These are phyloP conservation scores for Dothistroma septosporum DNA, from an alignment of 2,329 filamentous ascomycete species.

Conservation along the genomic window DNA sequence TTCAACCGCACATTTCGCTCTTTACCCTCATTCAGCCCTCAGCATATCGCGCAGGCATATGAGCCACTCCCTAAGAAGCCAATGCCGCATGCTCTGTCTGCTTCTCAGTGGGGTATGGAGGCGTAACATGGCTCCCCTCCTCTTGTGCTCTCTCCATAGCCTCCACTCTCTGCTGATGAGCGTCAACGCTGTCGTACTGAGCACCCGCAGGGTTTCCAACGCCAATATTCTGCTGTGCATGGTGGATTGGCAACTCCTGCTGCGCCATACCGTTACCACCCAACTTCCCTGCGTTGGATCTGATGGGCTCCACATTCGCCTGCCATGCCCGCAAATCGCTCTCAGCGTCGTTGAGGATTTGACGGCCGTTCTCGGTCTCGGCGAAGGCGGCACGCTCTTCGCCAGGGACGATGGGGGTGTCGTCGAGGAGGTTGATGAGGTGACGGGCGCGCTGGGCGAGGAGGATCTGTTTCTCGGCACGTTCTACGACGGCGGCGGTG, in stretches of 20 bases:
- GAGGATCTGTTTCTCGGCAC: slow-evolving; percentile 94
- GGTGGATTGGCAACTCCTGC: slow-evolving; percentile 8
- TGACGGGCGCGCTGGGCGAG: slow-evolving; percentile 86
- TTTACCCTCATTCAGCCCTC: not conserved
- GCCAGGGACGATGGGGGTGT: slow-evolving; percentile 83
- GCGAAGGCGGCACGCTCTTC: slow-evolving; percentile 69
- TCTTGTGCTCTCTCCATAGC: slow-evolving; percentile 23
- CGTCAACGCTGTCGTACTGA: not conserved
- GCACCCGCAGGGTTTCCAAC: not conserved
- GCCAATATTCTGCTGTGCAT: slow-evolving; percentile 2
- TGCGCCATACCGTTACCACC: slow-evolving; percentile 44
- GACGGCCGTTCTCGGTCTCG: slow-evolving; percentile 63
- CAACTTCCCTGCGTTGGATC: slow-evolving; percentile 46
- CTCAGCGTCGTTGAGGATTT: slow-evolving; percentile 89
- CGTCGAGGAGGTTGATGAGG: slow-evolving; percentile 80
- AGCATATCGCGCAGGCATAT: not conserved
- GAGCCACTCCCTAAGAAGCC: slow-evolving; percentile 18
- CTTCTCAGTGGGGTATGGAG: slow-evolving; percentile 20
- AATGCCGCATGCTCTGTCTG: slow-evolving; percentile 20
- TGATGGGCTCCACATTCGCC: slow-evolving; percentile 53
- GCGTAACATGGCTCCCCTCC: slow-evolving; percentile 10
- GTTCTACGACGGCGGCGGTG: slow-evolving; percentile 86
- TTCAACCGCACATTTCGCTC: not conserved
- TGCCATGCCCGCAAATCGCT: slow-evolving; percentile 77
- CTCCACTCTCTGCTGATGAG: slow-evolving; percentile 23